Conservation (phyloP, 176 grass and related monocot genomes). For the Oryza australiensis region DNA sequence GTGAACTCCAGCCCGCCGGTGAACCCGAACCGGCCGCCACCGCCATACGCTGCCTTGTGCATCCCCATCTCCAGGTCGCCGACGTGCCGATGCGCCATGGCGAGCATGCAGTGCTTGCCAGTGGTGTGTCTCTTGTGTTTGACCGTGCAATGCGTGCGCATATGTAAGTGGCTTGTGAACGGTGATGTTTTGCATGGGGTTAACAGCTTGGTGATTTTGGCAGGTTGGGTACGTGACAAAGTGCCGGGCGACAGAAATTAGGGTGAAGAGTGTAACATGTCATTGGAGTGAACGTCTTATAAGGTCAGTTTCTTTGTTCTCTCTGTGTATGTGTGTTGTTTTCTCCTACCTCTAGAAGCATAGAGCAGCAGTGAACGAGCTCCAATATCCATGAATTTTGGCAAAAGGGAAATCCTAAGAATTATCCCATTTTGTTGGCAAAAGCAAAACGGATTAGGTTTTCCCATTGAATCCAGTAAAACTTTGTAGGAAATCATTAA, state of each 20-base stretch:
- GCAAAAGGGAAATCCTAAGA: too few relatives aligned
- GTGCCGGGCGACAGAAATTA: conserved; percentile 45
- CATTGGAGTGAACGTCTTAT: conserved; percentile 12
- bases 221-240: conserved; percentile 10
- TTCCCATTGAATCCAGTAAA: too few relatives aligned
- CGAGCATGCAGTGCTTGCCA: too few relatives aligned
- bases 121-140: neutral
- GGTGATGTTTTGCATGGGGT: neutral
- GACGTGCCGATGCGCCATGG: conserved; percentile 48
- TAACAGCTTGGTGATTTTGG: conserved; percentile 43
- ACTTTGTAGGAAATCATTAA: too few relatives aligned
- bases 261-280: conserved; percentile 1
- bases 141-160: neutral
- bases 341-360: neutral
- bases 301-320: conserved; percentile 6
- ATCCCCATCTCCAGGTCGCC: conserved; percentile 38
- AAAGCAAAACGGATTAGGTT: neutral
- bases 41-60: neutral
- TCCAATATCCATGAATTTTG: neutral
- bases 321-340: neutral
- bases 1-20: conserved; percentile 64
- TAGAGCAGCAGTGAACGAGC: neutral
- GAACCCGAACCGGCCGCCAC: conserved; percentile 30
- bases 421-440: neutral
- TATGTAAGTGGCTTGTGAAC: conserved; percentile 19